Evolutionary conservation across 2,329 filamentous ascomycete species (phyloP).

Genomic region (Graphium sp.): DNA sequence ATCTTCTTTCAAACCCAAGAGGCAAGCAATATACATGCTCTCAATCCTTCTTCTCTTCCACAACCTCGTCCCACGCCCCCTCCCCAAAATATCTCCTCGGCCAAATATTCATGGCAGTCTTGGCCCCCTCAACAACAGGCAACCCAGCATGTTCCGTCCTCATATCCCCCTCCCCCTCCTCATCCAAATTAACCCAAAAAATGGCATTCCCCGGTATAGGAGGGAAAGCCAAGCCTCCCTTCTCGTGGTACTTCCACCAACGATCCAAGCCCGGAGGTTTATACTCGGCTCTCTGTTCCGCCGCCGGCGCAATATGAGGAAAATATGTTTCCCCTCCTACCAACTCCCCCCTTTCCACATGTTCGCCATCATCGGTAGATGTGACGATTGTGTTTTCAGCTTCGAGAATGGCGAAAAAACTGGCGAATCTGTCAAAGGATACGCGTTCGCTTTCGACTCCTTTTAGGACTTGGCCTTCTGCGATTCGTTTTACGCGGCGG

Average conservation of each 20-base stretch:
- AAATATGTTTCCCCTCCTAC: slow-evolving; percentile 23
- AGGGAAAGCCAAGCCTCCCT: slow-evolving; percentile 21
- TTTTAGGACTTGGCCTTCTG: not conserved
- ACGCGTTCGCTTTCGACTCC: not conserved
- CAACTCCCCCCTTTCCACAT: too few species aligned
- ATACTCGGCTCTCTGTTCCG: not conserved
- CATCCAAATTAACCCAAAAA: slow-evolving; percentile 26
- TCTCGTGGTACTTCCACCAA: slow-evolving; percentile 3
- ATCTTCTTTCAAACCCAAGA: too few species aligned
- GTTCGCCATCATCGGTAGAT: too few species aligned
- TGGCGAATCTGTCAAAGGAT: slow-evolving; percentile 17
- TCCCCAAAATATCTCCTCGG: slow-evolving; percentile 3
- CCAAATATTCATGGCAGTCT: slow-evolving; percentile 31
- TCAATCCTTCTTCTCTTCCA: not conserved
- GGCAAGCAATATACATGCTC: too few species aligned
- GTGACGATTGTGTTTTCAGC: slow-evolving; percentile 19
- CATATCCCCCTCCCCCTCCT: slow-evolving; percentile 21
- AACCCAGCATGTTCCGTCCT: slow-evolving; percentile 23
- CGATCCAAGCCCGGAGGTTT: not conserved
- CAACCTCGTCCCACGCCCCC: slow-evolving; percentile 1
- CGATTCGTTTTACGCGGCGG: not conserved
- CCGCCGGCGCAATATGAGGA: slow-evolving; percentile 11
- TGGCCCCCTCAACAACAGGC: slow-evolving; percentile 19
- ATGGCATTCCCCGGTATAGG: slow-evolving; percentile 23
- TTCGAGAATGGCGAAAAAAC: slow-evolving; percentile 24